Evolutionary conservation across 73 alveolate genomes (phyloP).

Genomic region (Paramecium sonneborni): DNA sequence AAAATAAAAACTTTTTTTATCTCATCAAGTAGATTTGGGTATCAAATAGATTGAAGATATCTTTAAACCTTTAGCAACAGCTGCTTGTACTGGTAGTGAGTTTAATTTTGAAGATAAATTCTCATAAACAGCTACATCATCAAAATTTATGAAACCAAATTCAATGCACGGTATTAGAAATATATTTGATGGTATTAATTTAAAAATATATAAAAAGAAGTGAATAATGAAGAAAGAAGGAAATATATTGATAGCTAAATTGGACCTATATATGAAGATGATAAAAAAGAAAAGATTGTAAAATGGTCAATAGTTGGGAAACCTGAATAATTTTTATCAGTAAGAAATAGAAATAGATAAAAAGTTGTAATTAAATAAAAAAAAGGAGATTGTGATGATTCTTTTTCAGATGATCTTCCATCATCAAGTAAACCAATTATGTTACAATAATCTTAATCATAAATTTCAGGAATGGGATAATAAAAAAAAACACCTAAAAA

Average conservation of each 20-base stretch:
- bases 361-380: not conserved
- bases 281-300: not conserved
- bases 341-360: not conserved
- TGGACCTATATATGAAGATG: constrained; percentile 44
- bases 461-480: not conserved
- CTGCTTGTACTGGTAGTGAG: not conserved
- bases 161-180: not conserved
- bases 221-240: constrained; percentile 13
- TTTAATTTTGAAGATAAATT: not conserved
- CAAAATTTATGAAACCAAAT: not conserved
- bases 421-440: not conserved
- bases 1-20: not conserved
- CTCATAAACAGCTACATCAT: not conserved
- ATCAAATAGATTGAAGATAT: not conserved
- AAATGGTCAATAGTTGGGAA: constrained; percentile 47
- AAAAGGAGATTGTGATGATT: not conserved
- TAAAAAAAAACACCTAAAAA: constrained; percentile 30
- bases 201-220: not conserved
- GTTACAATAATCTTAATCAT: not conserved
- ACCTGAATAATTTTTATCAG: not conserved
- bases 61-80: not conserved
- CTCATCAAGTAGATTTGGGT: not conserved
- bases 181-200: not conserved
- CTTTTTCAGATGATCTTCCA: not conserved
- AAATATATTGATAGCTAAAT: constrained; percentile 1